Base-by-base conservation (phyloP, 2,329 filamentous ascomycete genomes). In the Colletotrichum sp. region DNA sequence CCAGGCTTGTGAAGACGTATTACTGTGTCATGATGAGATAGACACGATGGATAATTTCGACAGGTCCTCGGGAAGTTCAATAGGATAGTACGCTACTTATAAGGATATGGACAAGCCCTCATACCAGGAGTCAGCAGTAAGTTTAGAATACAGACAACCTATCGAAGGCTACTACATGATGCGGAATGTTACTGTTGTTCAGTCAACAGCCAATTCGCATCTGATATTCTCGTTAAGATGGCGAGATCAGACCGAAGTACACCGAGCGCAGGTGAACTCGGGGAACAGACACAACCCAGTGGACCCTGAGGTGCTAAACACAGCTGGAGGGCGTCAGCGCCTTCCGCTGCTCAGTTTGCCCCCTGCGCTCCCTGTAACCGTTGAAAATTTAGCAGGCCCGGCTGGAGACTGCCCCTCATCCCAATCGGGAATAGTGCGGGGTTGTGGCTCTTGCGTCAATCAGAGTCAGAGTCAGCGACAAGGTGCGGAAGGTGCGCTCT, bases 361-460 rank as follows among this genome's bases (percentile, higher is more conserved):
- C 58, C 58, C 58, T 63, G 16, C 32, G 2, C 61, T 64, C 60
- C 60, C 60, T 64, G 32, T 64, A 38, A n/a, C 58, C 4, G 24
- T 28, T 43, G 63, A 32, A 61, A 61, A 61, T 30, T n/a, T 15
- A 21, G 28, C 43, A 61, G 26, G 58, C 7, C 28, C 9, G 28
- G 28, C 9, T 8, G 16, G 36, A 0, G 7, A 34, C 18, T 74
- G 75, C 77, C 77, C 77, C 77, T 77, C 77, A 57, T 76, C 77
- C 77, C 61, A 26, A 77, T 77, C 32, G 3, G 68, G 77, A 61
- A 77, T 78, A 78, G 77, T 78, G 77, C 77, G 77, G 77, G 77
- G 77, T 77, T 72, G 30, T 67, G 38, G 66, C 75, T 69, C 38
- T 70, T 38, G 67, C 63, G 34, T 67, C 69, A 69, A 60, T 16